Base-by-base conservation (phyloP, 75 land plant species). In the Selaginella moellendorffii region DNA sequence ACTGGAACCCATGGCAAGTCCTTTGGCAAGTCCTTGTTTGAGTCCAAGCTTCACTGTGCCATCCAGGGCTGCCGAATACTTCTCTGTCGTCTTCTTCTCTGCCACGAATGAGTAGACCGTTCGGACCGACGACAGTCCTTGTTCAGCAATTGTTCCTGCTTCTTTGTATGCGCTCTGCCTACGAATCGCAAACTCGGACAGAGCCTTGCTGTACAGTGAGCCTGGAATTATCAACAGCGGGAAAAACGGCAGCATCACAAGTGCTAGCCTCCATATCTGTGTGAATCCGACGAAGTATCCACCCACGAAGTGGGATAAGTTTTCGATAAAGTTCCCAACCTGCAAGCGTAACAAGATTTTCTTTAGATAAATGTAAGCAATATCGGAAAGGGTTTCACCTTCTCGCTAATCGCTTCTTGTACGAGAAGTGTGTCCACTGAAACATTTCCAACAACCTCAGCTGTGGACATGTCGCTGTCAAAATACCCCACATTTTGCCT, bases 281-380 rank as follows among this genome's bases (percentile, higher is more conserved):
- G 69, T 24, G 54, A 83, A 81, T n/a, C 72, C 75, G 2, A 76
- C 74, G 0, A 54, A 30, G 64, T 77, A 81, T 53, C 76, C 73
- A n/a, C 71, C 76, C 1, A 76, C 5, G 65, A 83, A 81, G 0
- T 65, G 67, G 19, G 86, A 46, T 9, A 66, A 20, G 69, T 83
- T 83, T 73, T 71, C 69, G 8, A 81, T 53, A 61, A 83, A 83
- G 60, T 78, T 78, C 1, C 85, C 85, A 23, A 83, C 78, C 86
- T 83, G 75, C n/a, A n/a, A n/a, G n/a, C n/a, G n/a, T n/a, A n/a
- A n/a, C n/a, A n/a, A n/a, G n/a, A n/a, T n/a, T n/a, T n/a, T n/a
- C n/a, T n/a, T n/a, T n/a, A n/a, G n/a, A n/a, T n/a, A n/a, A n/a
- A n/a, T n/a, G n/a, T n/a, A n/a, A n/a, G n/a, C n/a, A n/a, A n/a